These are phyloP conservation scores for Penicillium salamii DNA, from an alignment of 495 filamentous ascomycete species.

Conservation along the genomic window DNA sequence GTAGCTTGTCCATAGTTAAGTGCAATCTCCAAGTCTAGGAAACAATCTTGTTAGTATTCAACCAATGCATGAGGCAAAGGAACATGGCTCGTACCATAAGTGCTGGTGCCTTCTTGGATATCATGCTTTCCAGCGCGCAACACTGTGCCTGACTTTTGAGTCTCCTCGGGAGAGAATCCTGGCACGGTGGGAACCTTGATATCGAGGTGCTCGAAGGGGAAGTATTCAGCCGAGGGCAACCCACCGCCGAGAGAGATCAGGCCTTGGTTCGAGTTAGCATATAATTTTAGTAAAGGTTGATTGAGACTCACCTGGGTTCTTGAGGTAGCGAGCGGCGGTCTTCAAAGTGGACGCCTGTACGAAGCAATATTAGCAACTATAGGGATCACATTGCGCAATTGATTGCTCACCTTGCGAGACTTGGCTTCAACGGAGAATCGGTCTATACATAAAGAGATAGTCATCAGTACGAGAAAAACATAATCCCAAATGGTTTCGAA, in stretches of 20 bases:
- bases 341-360: conserved; percentile 68
- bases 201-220: conserved; percentile 71
- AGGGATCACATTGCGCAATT: conserved; percentile 8
- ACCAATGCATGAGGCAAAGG: no score
- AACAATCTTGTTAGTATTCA: background rate
- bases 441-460: conserved; percentile 17
- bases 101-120: conserved; percentile 58
- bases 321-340: conserved; percentile 69
- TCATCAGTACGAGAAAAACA: background rate
- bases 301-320: conserved; percentile 55
- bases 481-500: background rate
- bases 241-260: conserved; percentile 90
- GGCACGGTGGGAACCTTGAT: conserved; percentile 65
- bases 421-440: conserved; percentile 39
- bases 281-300: background rate
- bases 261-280: conserved; percentile 28
- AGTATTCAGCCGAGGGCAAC: conserved; percentile 83
- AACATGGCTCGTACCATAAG: conserved; percentile 59
- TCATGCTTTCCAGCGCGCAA: conserved; percentile 79
- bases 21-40: conserved; percentile 69
- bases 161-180: conserved; percentile 67
- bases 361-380: background rate
- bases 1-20: conserved; percentile 88
- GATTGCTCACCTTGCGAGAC: conserved; percentile 35
- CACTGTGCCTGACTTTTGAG: conserved; percentile 48